Evolutionary conservation across 345 rosid genomes (phyloP), one percentile per base, ranked within the genome.

Genomic region (Populus pruinosa): DNA sequence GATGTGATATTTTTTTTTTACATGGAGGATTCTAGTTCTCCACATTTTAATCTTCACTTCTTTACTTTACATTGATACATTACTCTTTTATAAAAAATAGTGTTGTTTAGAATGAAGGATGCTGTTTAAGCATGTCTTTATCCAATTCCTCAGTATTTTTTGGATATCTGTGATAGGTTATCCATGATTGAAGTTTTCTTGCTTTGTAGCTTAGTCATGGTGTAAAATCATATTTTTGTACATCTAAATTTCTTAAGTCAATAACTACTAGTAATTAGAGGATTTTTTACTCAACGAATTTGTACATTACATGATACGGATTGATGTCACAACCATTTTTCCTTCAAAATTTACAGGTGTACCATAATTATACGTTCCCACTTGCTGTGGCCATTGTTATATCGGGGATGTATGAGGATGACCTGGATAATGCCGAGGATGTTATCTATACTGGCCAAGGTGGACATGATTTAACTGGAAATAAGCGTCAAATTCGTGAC

Each of bases 351-450:
- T 47, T 87, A 50, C 86, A 96, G 97, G 91, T 82, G 70, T 82
- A 87, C 74, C 14, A n/a, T 38, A 53, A 85, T 49, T 90, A 88
- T 77, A 69, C 50, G 1, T 83, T 93, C 44, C 99, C 99, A 50
- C 76, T 96, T 76, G 97, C 97, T 0, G 85, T 87, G 65, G 89
- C 93, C 63, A 86, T 96, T 75, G 91, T 96, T 73, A 67, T 96
- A 74, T 96, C 99, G 3, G 99, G 99, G 76, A 87, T 90, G 92
- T 96, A 96, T 44, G 97, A 96, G 80, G 99, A 94, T 89, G 99
- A 96, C 84, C 78, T 90, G 12, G 99, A 96, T 89, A 92, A 96
- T 83, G 91, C 97, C 23, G 99, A 96, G 56, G 93, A 89, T 49
- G 88, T 96, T 64, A 82, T 88, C 25, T 96, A 96, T 80, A 96